phyloP scores from a whole-genome alignment of 148 eudicot species.

The Polygonum aviculare region DNA sequence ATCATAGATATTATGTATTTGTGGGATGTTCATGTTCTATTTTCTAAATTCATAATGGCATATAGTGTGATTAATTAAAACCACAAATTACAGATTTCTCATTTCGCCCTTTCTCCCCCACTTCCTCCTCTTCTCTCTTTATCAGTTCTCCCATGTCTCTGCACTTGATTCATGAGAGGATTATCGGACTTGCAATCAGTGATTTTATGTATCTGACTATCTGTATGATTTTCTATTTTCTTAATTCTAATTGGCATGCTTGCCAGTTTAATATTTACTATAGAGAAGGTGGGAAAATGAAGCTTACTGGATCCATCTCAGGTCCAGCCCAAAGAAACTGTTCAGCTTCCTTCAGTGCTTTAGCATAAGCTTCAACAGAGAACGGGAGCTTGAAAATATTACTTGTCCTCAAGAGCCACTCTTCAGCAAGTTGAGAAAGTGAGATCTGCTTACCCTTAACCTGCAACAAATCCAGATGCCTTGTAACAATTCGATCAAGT shows the following conservation, averaged over 20 bases:
- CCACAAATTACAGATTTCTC: background rate
- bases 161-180: background rate
- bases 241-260: background rate
- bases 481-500: slow-evolving; percentile 4
- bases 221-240: background rate
- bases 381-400: slow-evolving; percentile 62
- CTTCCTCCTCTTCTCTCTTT: slow-evolving; percentile 1
- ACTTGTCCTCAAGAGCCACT: slow-evolving; percentile 68
- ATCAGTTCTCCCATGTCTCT: background rate
- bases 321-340: slow-evolving; percentile 98
- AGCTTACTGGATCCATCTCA: slow-evolving; percentile 87
- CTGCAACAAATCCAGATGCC: slow-evolving; percentile 24
- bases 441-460: slow-evolving; percentile 64
- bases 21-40: background rate
- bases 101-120: background rate
- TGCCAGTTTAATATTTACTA: background rate
- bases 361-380: slow-evolving; percentile 43
- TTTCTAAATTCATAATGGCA: background rate
- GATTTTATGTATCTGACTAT: background rate
- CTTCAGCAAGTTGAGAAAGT: slow-evolving; percentile 64
- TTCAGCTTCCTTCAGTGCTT: slow-evolving; percentile 70
- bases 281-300: background rate
- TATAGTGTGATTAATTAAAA: background rate
- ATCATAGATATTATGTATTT: background rate
- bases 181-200: background rate